phyloP scores from a whole-genome alignment of 805 yeast species.

The Torulaspora delbrueckii region DNA sequence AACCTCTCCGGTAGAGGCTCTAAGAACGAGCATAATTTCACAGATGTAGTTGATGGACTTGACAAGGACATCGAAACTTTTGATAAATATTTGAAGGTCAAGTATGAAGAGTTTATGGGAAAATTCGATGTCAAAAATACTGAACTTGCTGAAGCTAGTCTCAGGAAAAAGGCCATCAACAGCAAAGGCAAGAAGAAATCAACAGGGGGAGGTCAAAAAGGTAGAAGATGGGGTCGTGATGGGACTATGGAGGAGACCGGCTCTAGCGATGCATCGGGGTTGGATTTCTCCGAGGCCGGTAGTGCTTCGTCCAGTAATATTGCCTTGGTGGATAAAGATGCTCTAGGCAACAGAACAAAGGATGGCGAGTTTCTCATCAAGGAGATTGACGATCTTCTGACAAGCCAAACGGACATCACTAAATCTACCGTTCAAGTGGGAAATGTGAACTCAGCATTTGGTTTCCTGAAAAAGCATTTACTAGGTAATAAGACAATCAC shows the following conservation, averaged over 20 bases:
- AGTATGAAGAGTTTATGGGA: slow-evolving; percentile 25
- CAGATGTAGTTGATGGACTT: slow-evolving; percentile 28
- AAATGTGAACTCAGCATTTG: slow-evolving; percentile 39
- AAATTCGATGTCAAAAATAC: slow-evolving; percentile 2
- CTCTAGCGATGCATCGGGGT: slow-evolving; percentile 37
- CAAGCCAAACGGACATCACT: slow-evolving; percentile 30
- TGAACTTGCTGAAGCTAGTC: slow-evolving; percentile 9
- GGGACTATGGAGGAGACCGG: slow-evolving; percentile 47
- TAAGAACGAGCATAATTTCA: slow-evolving; percentile 28
- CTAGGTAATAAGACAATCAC: slow-evolving; percentile 68
- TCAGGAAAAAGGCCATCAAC: slow-evolving; percentile 16
- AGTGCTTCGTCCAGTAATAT: slow-evolving; percentile 14
- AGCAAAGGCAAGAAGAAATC: slow-evolving; percentile 16
- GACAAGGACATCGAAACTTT: slow-evolving; percentile 38
- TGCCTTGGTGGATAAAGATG: slow-evolving; percentile 31
- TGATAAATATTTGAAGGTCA: slow-evolving; percentile 37
- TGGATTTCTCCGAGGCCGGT: slow-evolving; percentile 53
- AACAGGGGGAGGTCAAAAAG: slow-evolving; percentile 36
- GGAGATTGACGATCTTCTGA: slow-evolving; percentile 46
- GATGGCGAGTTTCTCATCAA: slow-evolving; percentile 61
- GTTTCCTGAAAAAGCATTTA: slow-evolving; percentile 50
- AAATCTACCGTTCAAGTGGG: slow-evolving; percentile 39
- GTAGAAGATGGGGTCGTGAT: slow-evolving; percentile 63
- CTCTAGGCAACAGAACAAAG: slow-evolving; percentile 40
- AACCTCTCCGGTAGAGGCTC: slow-evolving; percentile 32